phyloP scores from a whole-genome alignment of 2,329 filamentous ascomycete genomes.

The Aspergillus hiratsukae region DNA sequence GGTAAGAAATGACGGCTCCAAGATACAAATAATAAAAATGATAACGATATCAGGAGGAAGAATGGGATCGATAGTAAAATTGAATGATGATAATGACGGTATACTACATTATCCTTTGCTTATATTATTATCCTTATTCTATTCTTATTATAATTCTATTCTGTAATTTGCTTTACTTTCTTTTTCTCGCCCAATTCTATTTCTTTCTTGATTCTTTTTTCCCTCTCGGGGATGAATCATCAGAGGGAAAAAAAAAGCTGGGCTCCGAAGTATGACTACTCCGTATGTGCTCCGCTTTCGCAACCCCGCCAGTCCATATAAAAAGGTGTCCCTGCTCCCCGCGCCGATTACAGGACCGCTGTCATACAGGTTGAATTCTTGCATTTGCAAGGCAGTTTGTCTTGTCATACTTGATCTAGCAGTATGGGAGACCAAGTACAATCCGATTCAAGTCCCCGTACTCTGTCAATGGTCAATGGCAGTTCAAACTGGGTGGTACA shows the following conservation, averaged over 20 bases:
- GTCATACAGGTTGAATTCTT: slow-evolving; percentile 2
- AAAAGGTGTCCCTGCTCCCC: slow-evolving; percentile 17
- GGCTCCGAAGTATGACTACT: slow-evolving; percentile 17
- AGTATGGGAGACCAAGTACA: slow-evolving; percentile 16
- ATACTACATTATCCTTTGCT: background rate
- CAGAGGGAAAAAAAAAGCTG: slow-evolving; percentile 6
- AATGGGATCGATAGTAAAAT: background rate
- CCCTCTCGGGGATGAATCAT: background rate
- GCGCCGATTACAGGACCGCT: slow-evolving; percentile 12
- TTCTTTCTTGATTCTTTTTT: background rate
- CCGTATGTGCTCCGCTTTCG: slow-evolving; percentile 22
- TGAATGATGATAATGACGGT: background rate
- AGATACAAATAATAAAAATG: background rate
- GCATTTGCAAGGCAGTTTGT: slow-evolving; percentile 5
- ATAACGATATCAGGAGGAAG: background rate
- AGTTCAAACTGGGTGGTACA: slow-evolving; percentile 71
- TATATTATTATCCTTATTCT: background rate
- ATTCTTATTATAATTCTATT: background rate
- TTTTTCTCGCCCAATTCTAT: background rate
- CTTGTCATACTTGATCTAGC: slow-evolving; percentile 1
- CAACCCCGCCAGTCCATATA: slow-evolving; percentile 22
- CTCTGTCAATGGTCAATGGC: slow-evolving; percentile 12
- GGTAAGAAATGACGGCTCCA: background rate
- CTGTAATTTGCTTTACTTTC: background rate
- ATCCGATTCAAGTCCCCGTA: slow-evolving; percentile 5